Percentiles rank a stretch among this genome's conserved stretches.
These are phyloP conservation scores for Vitis hybrid DNA, from an alignment of 177 flowering plant genomes.

Conservation along the genomic window DNA sequence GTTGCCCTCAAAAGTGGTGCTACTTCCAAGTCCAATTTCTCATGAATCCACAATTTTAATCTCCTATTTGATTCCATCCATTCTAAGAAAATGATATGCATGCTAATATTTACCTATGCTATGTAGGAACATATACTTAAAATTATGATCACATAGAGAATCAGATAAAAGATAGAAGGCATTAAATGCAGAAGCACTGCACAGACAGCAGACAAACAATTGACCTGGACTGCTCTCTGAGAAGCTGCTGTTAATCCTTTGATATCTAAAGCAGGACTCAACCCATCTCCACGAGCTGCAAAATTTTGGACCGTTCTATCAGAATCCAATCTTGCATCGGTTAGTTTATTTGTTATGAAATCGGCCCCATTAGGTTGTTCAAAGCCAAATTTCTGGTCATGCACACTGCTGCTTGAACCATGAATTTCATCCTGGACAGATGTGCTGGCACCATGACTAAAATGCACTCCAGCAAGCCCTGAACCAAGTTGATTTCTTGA, in stretches of 20 bases:
- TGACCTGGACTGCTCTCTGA: slow-evolving; percentile 30
- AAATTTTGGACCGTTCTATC: slow-evolving; percentile 1
- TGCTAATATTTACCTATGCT: too few species aligned
- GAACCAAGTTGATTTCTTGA: slow-evolving; percentile 16
- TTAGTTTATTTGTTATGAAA: slow-evolving; percentile 18
- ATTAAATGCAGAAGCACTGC: neutral
- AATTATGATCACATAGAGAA: neutral
- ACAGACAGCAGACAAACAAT: neutral
- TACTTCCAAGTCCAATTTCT: too few species aligned
- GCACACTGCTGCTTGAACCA: slow-evolving; percentile 15
- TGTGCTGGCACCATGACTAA: slow-evolving; percentile 15
- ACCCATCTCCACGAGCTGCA: slow-evolving; percentile 20
- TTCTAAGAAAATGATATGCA: too few species aligned
- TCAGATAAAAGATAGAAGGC: neutral
- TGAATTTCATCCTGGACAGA: slow-evolving; percentile 28
- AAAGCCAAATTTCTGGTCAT: slow-evolving; percentile 19
- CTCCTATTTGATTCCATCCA: too few species aligned
- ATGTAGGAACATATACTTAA: neutral
- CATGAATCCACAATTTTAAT: too few species aligned
- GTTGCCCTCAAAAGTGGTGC: too few species aligned
- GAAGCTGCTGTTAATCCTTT: slow-evolving; percentile 9
- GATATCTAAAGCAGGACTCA: slow-evolving; percentile 18
- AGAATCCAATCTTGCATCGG: slow-evolving; percentile 27
- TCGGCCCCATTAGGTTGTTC: slow-evolving; percentile 30
- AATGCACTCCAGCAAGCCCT: slow-evolving; percentile 28